phyloP scores from a whole-genome alignment of 2,329 filamentous ascomycete genomes.

The Colletotrichum scovillei region DNA sequence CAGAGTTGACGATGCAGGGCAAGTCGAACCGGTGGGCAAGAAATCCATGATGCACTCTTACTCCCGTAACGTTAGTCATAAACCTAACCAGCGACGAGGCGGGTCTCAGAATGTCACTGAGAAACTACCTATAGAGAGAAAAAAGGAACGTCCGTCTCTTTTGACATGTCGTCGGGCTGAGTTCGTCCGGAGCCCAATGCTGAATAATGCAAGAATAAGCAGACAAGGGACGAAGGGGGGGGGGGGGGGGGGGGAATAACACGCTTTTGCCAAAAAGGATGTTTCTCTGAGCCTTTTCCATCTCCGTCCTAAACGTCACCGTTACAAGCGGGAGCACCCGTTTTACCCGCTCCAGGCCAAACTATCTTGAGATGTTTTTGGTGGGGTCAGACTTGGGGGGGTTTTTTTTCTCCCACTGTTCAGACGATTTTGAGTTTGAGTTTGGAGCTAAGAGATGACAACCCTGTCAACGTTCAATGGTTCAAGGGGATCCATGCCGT shows the following conservation, averaged over 20 bases:
- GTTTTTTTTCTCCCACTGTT: neutral
- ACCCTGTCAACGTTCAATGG: neutral
- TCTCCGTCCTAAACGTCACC: conserved; percentile 1
- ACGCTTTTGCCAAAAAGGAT: too few species aligned
- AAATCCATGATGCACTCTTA: neutral
- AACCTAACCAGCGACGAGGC: neutral
- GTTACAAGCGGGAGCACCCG: conserved; percentile 15
- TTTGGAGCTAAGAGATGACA: conserved; percentile 8
- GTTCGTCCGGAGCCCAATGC: neutral
- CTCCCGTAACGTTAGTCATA: neutral
- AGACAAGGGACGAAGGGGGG: neutral
- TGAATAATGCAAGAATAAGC: neutral
- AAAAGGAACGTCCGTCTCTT: neutral
- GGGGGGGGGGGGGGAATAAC: too few species aligned
- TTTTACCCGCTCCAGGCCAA: neutral
- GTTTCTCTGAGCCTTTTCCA: neutral
- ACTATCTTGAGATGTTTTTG: neutral
- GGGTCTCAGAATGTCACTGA: neutral
- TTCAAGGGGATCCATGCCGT: neutral
- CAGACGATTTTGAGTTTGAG: conserved; percentile 5
- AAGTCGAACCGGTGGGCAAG: neutral
- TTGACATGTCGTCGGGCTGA: neutral
- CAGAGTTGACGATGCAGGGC: neutral
- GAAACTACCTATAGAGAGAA: neutral
- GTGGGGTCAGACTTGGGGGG: neutral